phyloP scores from a whole-genome alignment of 2,329 filamentous ascomycete genomes.

The Reticulascus tulasneorum region DNA sequence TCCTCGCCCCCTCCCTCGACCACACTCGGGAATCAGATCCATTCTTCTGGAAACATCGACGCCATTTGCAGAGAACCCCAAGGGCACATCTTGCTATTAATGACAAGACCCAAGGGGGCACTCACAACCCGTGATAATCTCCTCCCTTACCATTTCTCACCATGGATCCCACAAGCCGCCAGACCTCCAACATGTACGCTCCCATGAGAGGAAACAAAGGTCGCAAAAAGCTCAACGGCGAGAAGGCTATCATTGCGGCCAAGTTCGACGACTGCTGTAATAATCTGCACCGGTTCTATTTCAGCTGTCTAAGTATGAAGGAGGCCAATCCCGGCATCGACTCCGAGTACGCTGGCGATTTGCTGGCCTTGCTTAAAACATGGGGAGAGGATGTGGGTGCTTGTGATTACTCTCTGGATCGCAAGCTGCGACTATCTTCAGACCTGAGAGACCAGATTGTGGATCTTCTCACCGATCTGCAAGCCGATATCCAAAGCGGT shows the following conservation, averaged over 20 bases:
- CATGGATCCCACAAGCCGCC: background rate
- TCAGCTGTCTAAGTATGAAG: conserved; percentile 1
- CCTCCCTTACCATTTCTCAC: background rate
- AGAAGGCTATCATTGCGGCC: background rate
- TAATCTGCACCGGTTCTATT: background rate
- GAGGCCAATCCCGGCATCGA: background rate
- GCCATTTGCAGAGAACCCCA: too few relatives aligned
- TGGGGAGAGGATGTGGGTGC: conserved; percentile 6
- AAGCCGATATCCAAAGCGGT: conserved; percentile 1
- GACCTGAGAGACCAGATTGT: background rate
- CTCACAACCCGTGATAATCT: too few relatives aligned
- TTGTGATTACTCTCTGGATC: background rate
- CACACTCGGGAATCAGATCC: too few relatives aligned
- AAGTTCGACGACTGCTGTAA: conserved; percentile 4
- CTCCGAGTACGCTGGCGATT: background rate
- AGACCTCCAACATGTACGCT: background rate
- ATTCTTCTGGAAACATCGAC: too few relatives aligned
- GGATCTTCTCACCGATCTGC: background rate
- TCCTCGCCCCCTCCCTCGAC: too few relatives aligned
- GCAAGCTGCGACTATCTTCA: conserved; percentile 1
- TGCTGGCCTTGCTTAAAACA: background rate
- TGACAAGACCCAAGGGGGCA: too few relatives aligned
- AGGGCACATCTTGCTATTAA: too few relatives aligned
- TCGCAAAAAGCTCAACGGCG: background rate
- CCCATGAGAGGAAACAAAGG: background rate